Evolutionary conservation across 139 green algal species (phyloP).

Genomic region (Picochlorum costavermella): DNA sequence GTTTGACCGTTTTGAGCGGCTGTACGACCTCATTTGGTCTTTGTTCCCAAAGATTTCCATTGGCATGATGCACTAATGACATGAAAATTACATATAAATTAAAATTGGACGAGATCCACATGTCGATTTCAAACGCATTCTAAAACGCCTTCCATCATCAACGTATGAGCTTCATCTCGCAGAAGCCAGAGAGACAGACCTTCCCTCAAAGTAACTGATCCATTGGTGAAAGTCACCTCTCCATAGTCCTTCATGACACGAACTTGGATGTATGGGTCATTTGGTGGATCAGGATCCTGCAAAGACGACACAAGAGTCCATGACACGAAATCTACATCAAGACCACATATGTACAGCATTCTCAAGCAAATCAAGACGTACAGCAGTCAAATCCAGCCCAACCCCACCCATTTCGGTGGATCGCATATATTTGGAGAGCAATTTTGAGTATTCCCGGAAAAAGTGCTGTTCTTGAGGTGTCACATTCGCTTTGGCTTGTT

Average conservation of each 20-base stretch:
- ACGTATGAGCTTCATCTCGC: conserved; percentile 35
- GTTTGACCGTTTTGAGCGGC: conserved; percentile 36
- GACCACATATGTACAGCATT: not conserved
- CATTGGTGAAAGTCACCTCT: conserved; percentile 37
- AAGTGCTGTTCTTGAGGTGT: conserved; percentile 35
- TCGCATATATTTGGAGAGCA: conserved; percentile 42
- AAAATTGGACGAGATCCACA: not conserved
- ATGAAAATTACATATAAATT: not conserved
- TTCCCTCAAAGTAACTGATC: conserved; percentile 26
- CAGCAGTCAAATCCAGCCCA: conserved; percentile 39
- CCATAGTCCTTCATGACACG: conserved; percentile 40
- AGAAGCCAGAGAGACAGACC: conserved; percentile 38
- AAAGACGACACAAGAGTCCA: not conserved
- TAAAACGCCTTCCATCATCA: conserved; percentile 39
- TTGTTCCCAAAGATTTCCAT: not conserved
- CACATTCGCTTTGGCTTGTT: conserved; percentile 32
- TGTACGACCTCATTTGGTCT: conserved; percentile 60
- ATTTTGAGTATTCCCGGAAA: conserved; percentile 31
- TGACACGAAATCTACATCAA: not conserved
- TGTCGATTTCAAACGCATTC: conserved; percentile 12
- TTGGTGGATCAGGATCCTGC: conserved; percentile 38
- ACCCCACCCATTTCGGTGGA: conserved; percentile 21
- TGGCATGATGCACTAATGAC: not conserved
- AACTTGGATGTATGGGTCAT: conserved; percentile 45
- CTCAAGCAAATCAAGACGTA: conserved; percentile 15